Percentiles rank a stretch among this genome's conserved stretches.
Evolutionary conservation across 2,329 filamentous ascomycete genomes (phyloP).

Genomic region (Colletotrichum sp.): DNA sequence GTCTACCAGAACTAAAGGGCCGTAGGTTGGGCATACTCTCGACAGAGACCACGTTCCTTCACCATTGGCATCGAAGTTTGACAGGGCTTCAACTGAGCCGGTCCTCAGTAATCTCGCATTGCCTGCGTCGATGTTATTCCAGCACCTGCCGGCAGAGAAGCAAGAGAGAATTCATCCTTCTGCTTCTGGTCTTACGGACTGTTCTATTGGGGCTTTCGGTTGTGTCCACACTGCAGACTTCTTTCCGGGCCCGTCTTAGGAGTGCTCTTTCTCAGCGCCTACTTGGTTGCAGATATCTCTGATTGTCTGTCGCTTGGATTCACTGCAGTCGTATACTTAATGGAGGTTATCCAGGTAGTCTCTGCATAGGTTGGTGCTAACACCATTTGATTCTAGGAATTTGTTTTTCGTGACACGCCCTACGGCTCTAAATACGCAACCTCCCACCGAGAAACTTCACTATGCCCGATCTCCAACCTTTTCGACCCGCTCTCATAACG

Average conservation of each 20-base stretch:
- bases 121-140: fast-evolving
- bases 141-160: not conserved
- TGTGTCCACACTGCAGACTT: not conserved
- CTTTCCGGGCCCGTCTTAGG: not conserved
- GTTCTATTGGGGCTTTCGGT: not conserved
- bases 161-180: not conserved
- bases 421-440: not conserved
- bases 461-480: fast-evolving
- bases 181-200: not conserved
- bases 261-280: not conserved
- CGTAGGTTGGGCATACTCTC: not conserved
- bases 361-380: not conserved
- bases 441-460: not conserved
- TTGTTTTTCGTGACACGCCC: no score
- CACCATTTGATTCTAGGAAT: not conserved
- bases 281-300: not conserved
- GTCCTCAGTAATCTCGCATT: fast-evolving
- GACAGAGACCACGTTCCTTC: not conserved
- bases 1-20: not conserved
- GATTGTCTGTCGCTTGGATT: not conserved
- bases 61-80: not conserved
- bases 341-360: not conserved
- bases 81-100: fast-evolving
- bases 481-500: fast-evolving
- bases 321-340: not conserved